phyloP scores from a whole-genome alignment of 192 early-diverging fungal genomes.

The Spizellomyces sp. region DNA sequence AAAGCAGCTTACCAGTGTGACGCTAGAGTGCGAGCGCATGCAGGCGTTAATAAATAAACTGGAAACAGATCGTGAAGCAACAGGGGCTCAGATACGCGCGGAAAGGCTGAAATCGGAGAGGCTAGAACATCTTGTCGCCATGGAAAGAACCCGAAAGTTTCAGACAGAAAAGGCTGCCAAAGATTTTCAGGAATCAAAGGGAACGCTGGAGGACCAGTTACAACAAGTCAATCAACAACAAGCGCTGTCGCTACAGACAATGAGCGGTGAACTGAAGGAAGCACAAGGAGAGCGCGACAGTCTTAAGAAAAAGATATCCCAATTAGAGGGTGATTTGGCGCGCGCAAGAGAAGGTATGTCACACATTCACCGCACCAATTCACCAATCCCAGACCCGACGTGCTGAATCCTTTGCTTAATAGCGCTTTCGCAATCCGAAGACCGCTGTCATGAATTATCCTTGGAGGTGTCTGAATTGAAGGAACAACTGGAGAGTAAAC shows the following conservation, averaged over 20 bases:
- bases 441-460: too few relatives aligned
- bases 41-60: constrained; percentile 11
- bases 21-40: not conserved
- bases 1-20: too few relatives aligned
- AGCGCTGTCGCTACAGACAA: not conserved
- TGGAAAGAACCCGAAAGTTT: constrained; percentile 50
- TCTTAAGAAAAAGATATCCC: not conserved
- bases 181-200: constrained; percentile 20
- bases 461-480: too few relatives aligned
- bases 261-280: constrained; percentile 12
- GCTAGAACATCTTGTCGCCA: constrained; percentile 46
- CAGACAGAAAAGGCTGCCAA: constrained; percentile 39
- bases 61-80: constrained; percentile 26
- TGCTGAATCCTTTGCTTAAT: too few relatives aligned
- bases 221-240: constrained; percentile 32
- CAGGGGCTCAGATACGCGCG: not conserved
- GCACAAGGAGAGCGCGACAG: not conserved
- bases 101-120: constrained; percentile 44
- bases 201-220: constrained; percentile 19
- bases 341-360: too few relatives aligned
- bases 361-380: too few relatives aligned
- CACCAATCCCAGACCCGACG: too few relatives aligned
- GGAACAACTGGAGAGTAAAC: too few relatives aligned
- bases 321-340: not conserved
- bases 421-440: too few relatives aligned